Percentiles rank a stretch among this genome's conserved stretches.
phyloP scores from a whole-genome alignment of 1,284 basidiomycete species.

The Volvariella volvacea region DNA sequence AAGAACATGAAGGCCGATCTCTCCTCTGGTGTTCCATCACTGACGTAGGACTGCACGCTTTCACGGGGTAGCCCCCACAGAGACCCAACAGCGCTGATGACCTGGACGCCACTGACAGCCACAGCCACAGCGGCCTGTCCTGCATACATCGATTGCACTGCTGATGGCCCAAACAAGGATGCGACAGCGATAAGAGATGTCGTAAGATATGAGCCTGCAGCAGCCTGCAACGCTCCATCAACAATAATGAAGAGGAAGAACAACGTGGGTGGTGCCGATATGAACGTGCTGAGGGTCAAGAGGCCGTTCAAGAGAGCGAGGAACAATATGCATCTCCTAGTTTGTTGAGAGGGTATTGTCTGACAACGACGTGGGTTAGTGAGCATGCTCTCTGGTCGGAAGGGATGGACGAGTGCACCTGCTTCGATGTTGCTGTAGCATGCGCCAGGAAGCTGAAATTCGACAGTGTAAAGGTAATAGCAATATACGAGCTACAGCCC shows the following conservation, averaged over 20 bases:
- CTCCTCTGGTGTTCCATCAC: conserved; percentile 45
- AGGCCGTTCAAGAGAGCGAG: conserved; percentile 46
- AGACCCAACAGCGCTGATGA: conserved; percentile 55
- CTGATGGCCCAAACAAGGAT: conserved; percentile 62
- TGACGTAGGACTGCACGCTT: conserved; percentile 18
- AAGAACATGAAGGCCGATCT: conserved; percentile 69
- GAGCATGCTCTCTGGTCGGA: not conserved
- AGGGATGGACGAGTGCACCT: not conserved
- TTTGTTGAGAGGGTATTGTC: conserved; percentile 46
- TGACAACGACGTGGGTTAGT: conserved; percentile 17
- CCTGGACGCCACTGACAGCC: conserved; percentile 63
- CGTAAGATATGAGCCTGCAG: conserved; percentile 60
- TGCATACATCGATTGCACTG: conserved; percentile 65
- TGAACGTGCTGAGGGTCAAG: conserved; percentile 56
- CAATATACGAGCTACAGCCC: conserved; percentile 67
- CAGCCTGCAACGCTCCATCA: conserved; percentile 48
- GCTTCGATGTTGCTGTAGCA: conserved; percentile 59
- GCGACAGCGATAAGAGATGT: conserved; percentile 65
- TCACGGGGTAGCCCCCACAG: conserved; percentile 36
- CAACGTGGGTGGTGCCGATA: conserved; percentile 39
- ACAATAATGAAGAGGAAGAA: conserved; percentile 63
- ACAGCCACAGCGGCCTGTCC: conserved; percentile 77
- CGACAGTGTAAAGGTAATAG: conserved; percentile 54
- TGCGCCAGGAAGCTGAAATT: conserved; percentile 66
- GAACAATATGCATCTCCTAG: conserved; percentile 34